phyloP scores from a whole-genome alignment of 2,329 filamentous ascomycete genomes.

The Ploettnerulaceae sp. region DNA sequence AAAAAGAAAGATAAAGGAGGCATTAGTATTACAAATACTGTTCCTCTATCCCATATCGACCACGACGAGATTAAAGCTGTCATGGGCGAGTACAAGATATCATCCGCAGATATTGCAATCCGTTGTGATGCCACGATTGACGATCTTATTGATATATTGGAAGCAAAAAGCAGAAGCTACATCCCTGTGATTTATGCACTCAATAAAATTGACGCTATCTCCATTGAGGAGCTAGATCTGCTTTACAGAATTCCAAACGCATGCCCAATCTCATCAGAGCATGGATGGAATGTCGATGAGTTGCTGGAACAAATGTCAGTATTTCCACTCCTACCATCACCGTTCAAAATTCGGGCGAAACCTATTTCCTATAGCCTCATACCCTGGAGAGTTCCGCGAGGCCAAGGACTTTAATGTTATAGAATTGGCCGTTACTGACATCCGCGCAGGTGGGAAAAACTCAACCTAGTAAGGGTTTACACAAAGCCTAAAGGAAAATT shows the following conservation, averaged over 20 bases:
- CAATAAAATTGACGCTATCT: conserved; percentile 98
- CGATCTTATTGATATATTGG: conserved; percentile 91
- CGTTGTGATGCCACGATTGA: conserved; percentile 96
- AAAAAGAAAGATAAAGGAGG: conserved; percentile 99
- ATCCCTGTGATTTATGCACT: conserved; percentile 98
- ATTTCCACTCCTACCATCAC: background rate
- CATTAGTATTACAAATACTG: conserved; percentile 91
- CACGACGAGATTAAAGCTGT: conserved; percentile 97
- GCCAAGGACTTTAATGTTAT: background rate
- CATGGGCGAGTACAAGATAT: conserved; percentile 94
- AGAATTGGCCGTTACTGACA: conserved; percentile 18
- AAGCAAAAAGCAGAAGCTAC: conserved; percentile 91
- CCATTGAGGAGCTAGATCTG: conserved; percentile 93
- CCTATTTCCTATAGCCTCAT: conserved; percentile 8
- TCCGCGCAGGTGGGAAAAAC: conserved; percentile 72
- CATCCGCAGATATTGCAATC: conserved; percentile 94
- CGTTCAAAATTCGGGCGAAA: too few relatives aligned
- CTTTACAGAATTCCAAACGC: conserved; percentile 96
- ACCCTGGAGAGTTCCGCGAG: conserved; percentile 6
- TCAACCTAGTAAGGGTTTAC: conserved; percentile 87
- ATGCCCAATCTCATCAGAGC: conserved; percentile 93
- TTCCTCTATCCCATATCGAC: conserved; percentile 87
- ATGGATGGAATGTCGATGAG: conserved; percentile 97
- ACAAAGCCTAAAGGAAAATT: conserved; percentile 96
- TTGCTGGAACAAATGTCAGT: conserved; percentile 84